Base-by-base conservation (phyloP, 2,329 filamentous ascomycete species). In the Alternaria sp. region DNA sequence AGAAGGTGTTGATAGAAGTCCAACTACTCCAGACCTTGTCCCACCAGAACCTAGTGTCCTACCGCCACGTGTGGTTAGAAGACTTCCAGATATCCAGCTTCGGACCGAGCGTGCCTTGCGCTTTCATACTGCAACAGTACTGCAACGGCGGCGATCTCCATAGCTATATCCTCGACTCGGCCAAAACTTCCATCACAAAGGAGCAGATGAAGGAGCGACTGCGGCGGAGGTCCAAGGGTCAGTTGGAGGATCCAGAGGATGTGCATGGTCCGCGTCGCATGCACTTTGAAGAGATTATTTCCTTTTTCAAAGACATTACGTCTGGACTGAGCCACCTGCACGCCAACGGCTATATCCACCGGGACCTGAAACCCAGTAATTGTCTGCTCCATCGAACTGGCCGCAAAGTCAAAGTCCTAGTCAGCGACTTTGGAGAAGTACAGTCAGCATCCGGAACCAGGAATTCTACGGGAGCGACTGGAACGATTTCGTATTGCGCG, bases 401-500 rank as follows among this genome's bases (percentile, higher is more conserved):
- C 24, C 86, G 85, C 48, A 89, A 88, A 41, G 82, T 93, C 11
- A 87, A 86, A 53, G 96, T 96, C 47, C 83, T 99, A 16, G 96
- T 99, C 57, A 98, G 94, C 76, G 95, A 99, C 76, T 99, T 99
- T 80, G 95, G 96, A 41, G 95, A 99, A 78, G 94, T 98, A 0
- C 96, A 99, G 75, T 86, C 89, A 2, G 91, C 94, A 66, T 91
- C 94, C 71, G 87, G 87, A 0, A 87, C 88, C 16, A 88, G 95
- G n/a, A 91, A 91, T 59, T 97, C 93, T 0, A 97, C 94, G 0
- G 95, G 95, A 1, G 91, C 93, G 0, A 99, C 95, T 0, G 95
- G 95, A 1, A 99, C 95, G 0, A 95, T 99, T 46, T 98, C 94
- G 0, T 99, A 97, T 78, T 99, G 95, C 78, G 95, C 95, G 0